Conservation (phyloP, 1,284 basidiomycete genomes). For the Sanghuangporus sanghuang region DNA sequence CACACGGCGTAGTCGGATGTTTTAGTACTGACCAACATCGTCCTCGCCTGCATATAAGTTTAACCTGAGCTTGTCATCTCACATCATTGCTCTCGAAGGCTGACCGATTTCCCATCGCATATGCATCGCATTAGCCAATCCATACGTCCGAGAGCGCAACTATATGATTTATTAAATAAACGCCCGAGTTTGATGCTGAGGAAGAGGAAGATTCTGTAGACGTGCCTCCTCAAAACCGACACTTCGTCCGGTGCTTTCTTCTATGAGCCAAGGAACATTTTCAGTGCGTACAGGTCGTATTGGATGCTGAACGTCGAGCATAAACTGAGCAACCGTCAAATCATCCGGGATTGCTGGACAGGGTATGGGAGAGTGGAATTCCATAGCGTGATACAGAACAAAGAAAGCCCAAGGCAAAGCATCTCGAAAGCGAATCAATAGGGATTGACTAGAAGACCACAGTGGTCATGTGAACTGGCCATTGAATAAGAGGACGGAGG, state of each 20-base stretch:
- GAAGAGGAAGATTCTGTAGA: neutral
- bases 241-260: conserved; percentile 50
- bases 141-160: conserved; percentile 46
- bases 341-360: conserved; percentile 60
- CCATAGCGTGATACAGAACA: conserved; percentile 28
- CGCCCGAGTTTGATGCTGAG: neutral
- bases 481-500: too few species aligned
- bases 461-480: too few species aligned
- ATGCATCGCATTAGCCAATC: conserved; percentile 57
- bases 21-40: conserved; percentile 44
- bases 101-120: conserved; percentile 42
- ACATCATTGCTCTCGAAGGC: conserved; percentile 14
- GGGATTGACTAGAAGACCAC: too few species aligned
- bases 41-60: conserved; percentile 28
- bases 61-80: neutral
- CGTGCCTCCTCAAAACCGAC: conserved; percentile 45
- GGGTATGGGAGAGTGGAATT: conserved; percentile 37
- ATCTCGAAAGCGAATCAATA: too few species aligned
- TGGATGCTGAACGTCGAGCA: conserved; percentile 52
- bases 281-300: conserved; percentile 40
- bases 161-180: conserved; percentile 20
- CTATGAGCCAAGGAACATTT: conserved; percentile 55
- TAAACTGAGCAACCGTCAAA: conserved; percentile 69
- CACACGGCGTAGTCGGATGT: neutral
- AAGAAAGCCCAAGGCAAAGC: too few species aligned